phyloP scores from a whole-genome alignment of 768 basidiomycete species.

The Cubamyces lactineus region DNA sequence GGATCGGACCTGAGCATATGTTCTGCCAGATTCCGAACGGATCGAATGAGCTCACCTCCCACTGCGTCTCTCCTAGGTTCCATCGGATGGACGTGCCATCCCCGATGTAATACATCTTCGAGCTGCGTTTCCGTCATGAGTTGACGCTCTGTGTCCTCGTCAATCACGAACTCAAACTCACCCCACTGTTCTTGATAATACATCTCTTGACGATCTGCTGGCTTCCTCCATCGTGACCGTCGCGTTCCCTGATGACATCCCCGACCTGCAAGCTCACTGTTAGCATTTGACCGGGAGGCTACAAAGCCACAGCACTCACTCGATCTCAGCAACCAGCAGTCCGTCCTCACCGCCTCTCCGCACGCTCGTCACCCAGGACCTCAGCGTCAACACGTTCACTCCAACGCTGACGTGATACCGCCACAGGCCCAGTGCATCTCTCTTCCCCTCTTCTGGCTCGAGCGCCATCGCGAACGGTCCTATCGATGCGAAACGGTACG shows the following conservation, averaged over 20 bases:
- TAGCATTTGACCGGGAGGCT: not conserved
- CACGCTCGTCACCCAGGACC: conserved; percentile 26
- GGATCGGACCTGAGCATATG: not conserved
- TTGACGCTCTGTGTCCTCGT: not conserved
- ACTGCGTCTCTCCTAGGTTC: conserved; percentile 24
- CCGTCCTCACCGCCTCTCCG: conserved; percentile 28
- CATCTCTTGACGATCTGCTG: conserved; percentile 20
- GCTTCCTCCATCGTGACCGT: conserved; percentile 25
- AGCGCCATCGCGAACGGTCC: conserved; percentile 31
- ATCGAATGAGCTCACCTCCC: conserved; percentile 25
- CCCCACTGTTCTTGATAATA: conserved; percentile 23
- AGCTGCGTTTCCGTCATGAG: conserved; percentile 10
- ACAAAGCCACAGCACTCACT: conserved; percentile 23
- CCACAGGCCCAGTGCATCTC: not conserved
- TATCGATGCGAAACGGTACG: conserved; percentile 27
- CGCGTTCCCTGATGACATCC: conserved; percentile 14
- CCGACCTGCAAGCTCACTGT: conserved; percentile 16
- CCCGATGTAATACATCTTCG: conserved; percentile 27
- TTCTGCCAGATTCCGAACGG: not conserved
- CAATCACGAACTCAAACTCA: not conserved
- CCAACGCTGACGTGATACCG: conserved; percentile 29
- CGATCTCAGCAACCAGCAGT: conserved; percentile 28
- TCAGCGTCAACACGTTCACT: conserved; percentile 31
- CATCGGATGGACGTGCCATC: conserved; percentile 29
- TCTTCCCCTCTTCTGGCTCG: conserved; percentile 4